Conservation (phyloP, 2,329 filamentous ascomycete genomes). For the Pseudovirgaria hyperparasitica region DNA sequence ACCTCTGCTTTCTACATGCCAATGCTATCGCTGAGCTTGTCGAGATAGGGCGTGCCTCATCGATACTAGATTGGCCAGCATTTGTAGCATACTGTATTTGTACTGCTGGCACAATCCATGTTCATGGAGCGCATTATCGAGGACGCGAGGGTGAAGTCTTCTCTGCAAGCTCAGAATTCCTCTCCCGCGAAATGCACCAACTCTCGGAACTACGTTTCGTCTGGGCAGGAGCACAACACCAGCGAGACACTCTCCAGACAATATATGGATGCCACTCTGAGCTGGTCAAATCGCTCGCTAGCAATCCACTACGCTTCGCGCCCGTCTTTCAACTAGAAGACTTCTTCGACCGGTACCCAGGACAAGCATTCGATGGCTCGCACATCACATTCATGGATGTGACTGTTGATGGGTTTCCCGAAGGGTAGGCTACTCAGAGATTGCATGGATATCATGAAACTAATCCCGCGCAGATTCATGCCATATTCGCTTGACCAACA, state of each 20-base stretch:
- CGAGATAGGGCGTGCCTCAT: constrained; percentile 62
- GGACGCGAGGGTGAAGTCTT: constrained; percentile 48
- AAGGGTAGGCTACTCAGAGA: constrained; percentile 31
- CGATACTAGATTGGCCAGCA: constrained; percentile 69
- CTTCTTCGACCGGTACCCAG: constrained; percentile 74
- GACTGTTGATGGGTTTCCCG: constrained; percentile 45
- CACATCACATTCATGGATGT: constrained; percentile 62
- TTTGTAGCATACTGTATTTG: constrained; percentile 81
- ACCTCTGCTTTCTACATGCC: constrained; percentile 74
- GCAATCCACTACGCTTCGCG: constrained; percentile 58
- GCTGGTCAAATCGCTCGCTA: constrained; percentile 59
- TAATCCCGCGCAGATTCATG: constrained; percentile 1
- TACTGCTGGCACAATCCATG: constrained; percentile 71
- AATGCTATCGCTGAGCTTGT: constrained; percentile 78
- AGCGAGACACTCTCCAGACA: constrained; percentile 63
- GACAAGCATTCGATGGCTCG: constrained; percentile 58
- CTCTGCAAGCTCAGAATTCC: constrained; percentile 54
- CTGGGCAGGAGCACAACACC: constrained; percentile 70
- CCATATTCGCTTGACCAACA: neutral
- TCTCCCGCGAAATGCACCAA: constrained; percentile 69
- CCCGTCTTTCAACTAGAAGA: constrained; percentile 76
- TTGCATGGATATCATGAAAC: neutral
- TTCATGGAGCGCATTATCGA: constrained; percentile 73
- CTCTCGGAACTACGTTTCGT: constrained; percentile 60
- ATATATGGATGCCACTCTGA: constrained; percentile 71